Evolutionary conservation across 2,329 filamentous ascomycete species (phyloP).

Genomic region (Shiraia sp.): DNA sequence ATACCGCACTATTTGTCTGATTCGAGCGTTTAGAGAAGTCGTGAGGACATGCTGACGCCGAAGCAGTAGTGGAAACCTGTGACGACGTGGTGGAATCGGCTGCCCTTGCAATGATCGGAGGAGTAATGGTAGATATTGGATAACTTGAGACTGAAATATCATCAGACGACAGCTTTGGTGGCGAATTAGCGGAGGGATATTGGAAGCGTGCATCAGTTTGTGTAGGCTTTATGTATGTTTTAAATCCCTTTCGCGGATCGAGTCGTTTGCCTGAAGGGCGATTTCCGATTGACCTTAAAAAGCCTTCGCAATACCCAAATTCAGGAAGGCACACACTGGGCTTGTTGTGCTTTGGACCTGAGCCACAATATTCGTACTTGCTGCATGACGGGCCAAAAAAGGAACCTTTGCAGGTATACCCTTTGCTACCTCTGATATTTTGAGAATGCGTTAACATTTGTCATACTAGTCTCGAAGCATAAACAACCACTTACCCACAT

Average conservation of each 20-base stretch:
- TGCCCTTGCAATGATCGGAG: slow-evolving; percentile 9
- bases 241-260: too few species aligned
- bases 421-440: slow-evolving; percentile 19
- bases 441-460: too few species aligned
- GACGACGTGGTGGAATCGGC: slow-evolving; percentile 9
- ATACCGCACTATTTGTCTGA: slow-evolving; percentile 1
- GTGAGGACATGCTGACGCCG: slow-evolving; percentile 10
- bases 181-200: too few species aligned
- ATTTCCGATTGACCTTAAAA: too few species aligned
- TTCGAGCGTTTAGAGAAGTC: slow-evolving; percentile 6
- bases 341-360: slow-evolving; percentile 16
- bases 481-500: too few species aligned
- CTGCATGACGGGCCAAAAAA: slow-evolving; percentile 27
- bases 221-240: too few species aligned
- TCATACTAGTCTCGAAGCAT: too few species aligned
- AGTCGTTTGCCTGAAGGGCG: too few species aligned
- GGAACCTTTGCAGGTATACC: slow-evolving; percentile 26
- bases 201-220: too few species aligned
- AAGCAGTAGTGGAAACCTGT: slow-evolving; percentile 10
- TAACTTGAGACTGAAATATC: neutral
- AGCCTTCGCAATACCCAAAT: slow-evolving; percentile 14
- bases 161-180: too few species aligned
- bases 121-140: slow-evolving; percentile 5
- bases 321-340: slow-evolving; percentile 9
- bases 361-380: slow-evolving; percentile 25